Base-by-base conservation (phyloP, 2,329 filamentous ascomycete genomes). In the Aphanocladium album region DNA sequence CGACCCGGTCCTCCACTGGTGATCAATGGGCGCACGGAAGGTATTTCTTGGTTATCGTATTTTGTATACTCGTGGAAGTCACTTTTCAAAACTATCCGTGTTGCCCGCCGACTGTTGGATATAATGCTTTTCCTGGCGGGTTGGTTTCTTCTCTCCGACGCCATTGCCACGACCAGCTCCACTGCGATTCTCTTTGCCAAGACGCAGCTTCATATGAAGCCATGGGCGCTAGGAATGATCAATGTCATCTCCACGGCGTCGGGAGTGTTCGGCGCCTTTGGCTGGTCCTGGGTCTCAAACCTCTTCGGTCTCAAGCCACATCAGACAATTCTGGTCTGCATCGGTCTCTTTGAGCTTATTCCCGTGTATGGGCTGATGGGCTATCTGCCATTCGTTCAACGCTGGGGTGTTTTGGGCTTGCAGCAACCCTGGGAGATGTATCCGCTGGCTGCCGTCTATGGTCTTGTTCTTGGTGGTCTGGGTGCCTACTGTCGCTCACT, bases 341-440 rank as follows among this genome's bases (percentile, higher is more conserved):
- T 98, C 64, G 84, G 82, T 14, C 78, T 99, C 6, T 96, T 99
- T 69, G 93, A 97, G 73, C 75, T 96, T 33, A 96, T 99, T 55
- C 95, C 95, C 0, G 70, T 98, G 1, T 99, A 99, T 69, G 93
- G 93, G 0, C 80, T 99, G 14, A 76, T 96, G 19, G 93, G 93
- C 1, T 97, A 95, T 70, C 80, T 98, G 17, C 91, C 93, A 0
- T 85, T 90, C 7, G 82, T 99, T 51, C 83, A 86, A 67, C 77
- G 80, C 8, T 85, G 89, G 74, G 93, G 91, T 0, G 86, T 90
- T 5, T 77, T 92, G 45, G 95, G 95, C 1, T 80, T 99, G n/a
- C 92, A 96, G 73, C 88, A 95, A 71, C 88, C 90, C 3, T 96
- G 92, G 90, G 95, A 99, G 68, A 97, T 99, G 91, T 98, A 95